Conservation (phyloP, 257 asterid genomes). For the Lavandula angustifolia region DNA sequence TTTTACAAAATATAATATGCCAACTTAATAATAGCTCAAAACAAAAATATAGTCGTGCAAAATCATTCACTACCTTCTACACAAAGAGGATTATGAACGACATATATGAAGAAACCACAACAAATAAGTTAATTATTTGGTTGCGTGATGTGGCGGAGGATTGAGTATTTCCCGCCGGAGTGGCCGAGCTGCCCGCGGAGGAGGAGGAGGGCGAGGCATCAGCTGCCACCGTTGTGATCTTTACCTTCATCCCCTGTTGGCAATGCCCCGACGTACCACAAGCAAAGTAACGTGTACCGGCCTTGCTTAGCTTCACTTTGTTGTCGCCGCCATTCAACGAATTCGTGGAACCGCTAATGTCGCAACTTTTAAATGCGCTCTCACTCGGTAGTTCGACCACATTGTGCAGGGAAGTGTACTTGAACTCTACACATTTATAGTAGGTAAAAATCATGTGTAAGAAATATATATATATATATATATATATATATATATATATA, state of each 20-base stretch:
- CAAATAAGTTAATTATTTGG: slow-evolving; percentile 27
- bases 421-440: neutral
- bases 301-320: slow-evolving; percentile 60
- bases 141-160: slow-evolving; percentile 25
- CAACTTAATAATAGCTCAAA: too few species aligned
- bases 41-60: too few species aligned
- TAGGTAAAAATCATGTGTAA: too few species aligned
- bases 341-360: slow-evolving; percentile 47
- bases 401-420: slow-evolving; percentile 46
- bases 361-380: slow-evolving; percentile 69
- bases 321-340: slow-evolving; percentile 54
- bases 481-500: too few species aligned
- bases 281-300: slow-evolving; percentile 74
- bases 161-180: slow-evolving; percentile 24
- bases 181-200: slow-evolving; percentile 36
- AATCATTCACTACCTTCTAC: slow-evolving; percentile 7
- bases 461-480: too few species aligned
- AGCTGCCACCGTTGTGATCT: slow-evolving; percentile 58
- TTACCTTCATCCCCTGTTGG: slow-evolving; percentile 76
- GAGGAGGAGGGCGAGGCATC: slow-evolving; percentile 41
- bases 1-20: too few species aligned
- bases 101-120: slow-evolving; percentile 19
- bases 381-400: slow-evolving; percentile 66
- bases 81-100: slow-evolving; percentile 7
- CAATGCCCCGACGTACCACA: slow-evolving; percentile 88